phyloP scores from a whole-genome alignment of 1,284 basidiomycete species.

The Ceratobasidium theobromae region DNA sequence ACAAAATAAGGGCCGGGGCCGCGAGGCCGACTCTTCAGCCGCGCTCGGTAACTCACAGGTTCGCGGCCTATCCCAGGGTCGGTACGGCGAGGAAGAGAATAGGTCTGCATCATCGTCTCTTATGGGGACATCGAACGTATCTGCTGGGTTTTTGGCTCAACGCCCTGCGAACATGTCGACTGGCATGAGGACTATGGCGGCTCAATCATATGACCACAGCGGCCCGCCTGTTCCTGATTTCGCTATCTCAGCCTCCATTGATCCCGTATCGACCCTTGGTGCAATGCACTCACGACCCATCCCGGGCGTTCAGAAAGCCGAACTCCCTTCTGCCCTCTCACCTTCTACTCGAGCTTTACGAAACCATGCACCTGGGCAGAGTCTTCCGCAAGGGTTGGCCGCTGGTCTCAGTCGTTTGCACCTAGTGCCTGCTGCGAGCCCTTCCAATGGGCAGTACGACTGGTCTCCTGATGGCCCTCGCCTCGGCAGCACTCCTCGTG shows the following conservation, averaged over 20 bases:
- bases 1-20: conserved; percentile 37
- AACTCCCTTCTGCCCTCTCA: conserved; percentile 46
- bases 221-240: conserved; percentile 24
- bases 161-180: conserved; percentile 2
- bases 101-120: conserved; percentile 17
- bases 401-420: conserved; percentile 85
- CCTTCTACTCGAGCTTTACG: conserved; percentile 70
- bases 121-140: conserved; percentile 28
- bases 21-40: conserved; percentile 11
- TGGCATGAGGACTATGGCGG: conserved; percentile 9
- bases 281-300: conserved; percentile 28
- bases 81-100: conserved; percentile 23
- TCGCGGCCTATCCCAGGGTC: conserved; percentile 13
- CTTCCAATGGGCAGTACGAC: conserved; percentile 41
- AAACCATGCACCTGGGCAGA: conserved; percentile 79
- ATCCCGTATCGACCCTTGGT: conserved; percentile 26
- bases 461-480: conserved; percentile 32
- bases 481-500: conserved; percentile 38
- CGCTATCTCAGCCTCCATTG: conserved; percentile 19
- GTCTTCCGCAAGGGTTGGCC: conserved; percentile 82
- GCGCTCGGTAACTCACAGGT: conserved; percentile 6
- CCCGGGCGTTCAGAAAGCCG: conserved; percentile 22
- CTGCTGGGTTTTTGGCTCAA: conserved; percentile 23
- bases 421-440: conserved; percentile 55
- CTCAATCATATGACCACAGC: conserved; percentile 23